A percentile compares a stretch with the other conserved stretches of the same genome.
These are phyloP conservation scores for Henckelia pumila DNA, from an alignment of 257 asterid species.

Conservation along the genomic window DNA sequence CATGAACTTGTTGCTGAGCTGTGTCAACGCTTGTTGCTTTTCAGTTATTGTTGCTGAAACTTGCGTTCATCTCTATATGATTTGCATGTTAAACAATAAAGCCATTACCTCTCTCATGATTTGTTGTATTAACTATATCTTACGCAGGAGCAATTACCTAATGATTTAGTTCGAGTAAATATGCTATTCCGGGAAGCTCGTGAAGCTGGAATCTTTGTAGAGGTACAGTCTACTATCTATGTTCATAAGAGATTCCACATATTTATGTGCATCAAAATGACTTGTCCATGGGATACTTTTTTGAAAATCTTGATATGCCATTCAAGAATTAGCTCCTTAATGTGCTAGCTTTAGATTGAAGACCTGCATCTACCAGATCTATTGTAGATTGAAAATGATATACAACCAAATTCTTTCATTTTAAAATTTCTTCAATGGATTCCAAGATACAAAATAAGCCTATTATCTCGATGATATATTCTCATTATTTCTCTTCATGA, in stretches of 20 bases:
- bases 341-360: neutral
- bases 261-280: neutral
- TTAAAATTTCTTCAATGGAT: neutral
- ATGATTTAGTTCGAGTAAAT: constrained; percentile 75
- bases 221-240: constrained; percentile 43
- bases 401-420: neutral
- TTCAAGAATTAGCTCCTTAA: neutral
- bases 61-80: constrained; percentile 7
- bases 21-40: neutral
- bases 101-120: constrained; percentile 10
- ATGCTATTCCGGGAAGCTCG: constrained; percentile 81
- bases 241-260: constrained; percentile 4
- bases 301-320: neutral
- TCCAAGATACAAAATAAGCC: neutral
- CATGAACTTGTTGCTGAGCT: neutral
- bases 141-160: constrained; percentile 83
- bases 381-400: neutral
- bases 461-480: neutral
- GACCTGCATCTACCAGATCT: neutral
- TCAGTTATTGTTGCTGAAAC: constrained; percentile 13
- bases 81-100: constrained; percentile 12
- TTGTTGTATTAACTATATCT: constrained; percentile 18
- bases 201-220: constrained; percentile 75
- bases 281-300: neutral
- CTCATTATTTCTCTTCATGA: constrained; percentile 2